phyloP scores from a whole-genome alignment of 768 basidiomycete genomes.

The Suillus subluteus region DNA sequence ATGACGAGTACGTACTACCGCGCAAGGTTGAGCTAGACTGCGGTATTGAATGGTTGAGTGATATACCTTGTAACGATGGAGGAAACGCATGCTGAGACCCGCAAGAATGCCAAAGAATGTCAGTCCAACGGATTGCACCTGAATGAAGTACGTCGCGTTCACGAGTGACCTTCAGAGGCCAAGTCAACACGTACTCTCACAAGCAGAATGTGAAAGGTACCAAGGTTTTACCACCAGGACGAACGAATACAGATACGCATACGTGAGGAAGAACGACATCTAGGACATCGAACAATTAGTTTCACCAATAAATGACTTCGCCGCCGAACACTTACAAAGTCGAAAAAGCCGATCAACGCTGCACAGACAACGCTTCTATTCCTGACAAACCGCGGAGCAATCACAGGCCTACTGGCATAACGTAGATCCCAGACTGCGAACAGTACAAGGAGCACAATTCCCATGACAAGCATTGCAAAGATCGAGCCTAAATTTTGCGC shows the following conservation, averaged over 20 bases:
- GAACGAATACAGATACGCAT: constrained; percentile 75
- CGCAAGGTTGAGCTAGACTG: neutral
- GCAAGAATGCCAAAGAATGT: constrained; percentile 67
- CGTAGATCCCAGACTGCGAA: constrained; percentile 53
- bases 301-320: neutral
- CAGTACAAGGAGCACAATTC: constrained; percentile 45
- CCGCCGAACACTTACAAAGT: constrained; percentile 47
- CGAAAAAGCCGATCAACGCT: constrained; percentile 63
- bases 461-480: constrained; percentile 55
- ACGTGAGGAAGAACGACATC: constrained; percentile 71
- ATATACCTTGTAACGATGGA: constrained; percentile 58
- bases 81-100: constrained; percentile 56
- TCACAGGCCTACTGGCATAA: constrained; percentile 58
- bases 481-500: constrained; percentile 45
- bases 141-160: constrained; percentile 65
- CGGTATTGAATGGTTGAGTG: neutral
- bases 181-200: neutral
- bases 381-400: constrained; percentile 59
- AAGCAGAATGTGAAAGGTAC: constrained; percentile 25
- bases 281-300: constrained; percentile 23
- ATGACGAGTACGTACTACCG: constrained; percentile 50
- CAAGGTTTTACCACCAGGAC: constrained; percentile 56
- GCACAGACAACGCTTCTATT: constrained; percentile 65
- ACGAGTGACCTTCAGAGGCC: constrained; percentile 50
- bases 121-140: constrained; percentile 59